These are phyloP conservation scores for Calocybe cyanea DNA, from an alignment of 768 basidiomycete genomes.

Conservation along the genomic window DNA sequence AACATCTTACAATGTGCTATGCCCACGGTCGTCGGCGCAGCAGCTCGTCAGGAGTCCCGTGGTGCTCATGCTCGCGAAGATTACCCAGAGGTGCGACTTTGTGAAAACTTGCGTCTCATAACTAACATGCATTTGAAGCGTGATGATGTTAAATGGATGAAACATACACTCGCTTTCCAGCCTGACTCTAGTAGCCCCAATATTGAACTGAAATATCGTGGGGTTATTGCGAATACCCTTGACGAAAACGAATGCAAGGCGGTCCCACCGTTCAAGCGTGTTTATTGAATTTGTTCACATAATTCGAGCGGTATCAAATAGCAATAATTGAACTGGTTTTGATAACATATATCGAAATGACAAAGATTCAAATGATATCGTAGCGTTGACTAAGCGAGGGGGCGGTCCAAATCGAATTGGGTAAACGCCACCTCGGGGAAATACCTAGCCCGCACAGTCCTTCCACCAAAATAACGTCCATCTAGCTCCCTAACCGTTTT, in stretches of 20 bases:
- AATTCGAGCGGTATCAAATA: not conserved
- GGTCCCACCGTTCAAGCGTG: slow-evolving; percentile 97
- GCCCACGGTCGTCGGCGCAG: slow-evolving; percentile 91
- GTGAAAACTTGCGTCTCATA: not conserved
- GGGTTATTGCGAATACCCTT: slow-evolving; percentile 80
- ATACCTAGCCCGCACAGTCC: slow-evolving; percentile 77
- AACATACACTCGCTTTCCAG: slow-evolving; percentile 94
- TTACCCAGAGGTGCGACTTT: slow-evolving; percentile 73
- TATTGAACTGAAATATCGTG: slow-evolving; percentile 86
- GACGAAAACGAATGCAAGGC: slow-evolving; percentile 97
- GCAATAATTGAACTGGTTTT: slow-evolving; percentile 7
- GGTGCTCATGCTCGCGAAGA: slow-evolving; percentile 99
- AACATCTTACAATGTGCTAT: slow-evolving; percentile 94
- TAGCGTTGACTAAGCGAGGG: slow-evolving; percentile 24
- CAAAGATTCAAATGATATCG: no score
- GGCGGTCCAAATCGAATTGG: slow-evolving; percentile 45
- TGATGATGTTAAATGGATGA: slow-evolving; percentile 94
- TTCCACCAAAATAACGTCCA: slow-evolving; percentile 88
- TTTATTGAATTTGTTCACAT: slow-evolving; percentile 51
- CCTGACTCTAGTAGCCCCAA: slow-evolving; percentile 70
- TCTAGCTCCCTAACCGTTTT: slow-evolving; percentile 92
- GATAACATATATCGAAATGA: no score
- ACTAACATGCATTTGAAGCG: slow-evolving; percentile 42
- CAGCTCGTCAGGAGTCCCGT: slow-evolving; percentile 94
- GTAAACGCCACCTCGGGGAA: slow-evolving; percentile 62